Evolutionary conservation across 305 asterid species (phyloP), one percentile per base, ranked within the genome.

Genomic region (Fraxinus sp.): DNA sequence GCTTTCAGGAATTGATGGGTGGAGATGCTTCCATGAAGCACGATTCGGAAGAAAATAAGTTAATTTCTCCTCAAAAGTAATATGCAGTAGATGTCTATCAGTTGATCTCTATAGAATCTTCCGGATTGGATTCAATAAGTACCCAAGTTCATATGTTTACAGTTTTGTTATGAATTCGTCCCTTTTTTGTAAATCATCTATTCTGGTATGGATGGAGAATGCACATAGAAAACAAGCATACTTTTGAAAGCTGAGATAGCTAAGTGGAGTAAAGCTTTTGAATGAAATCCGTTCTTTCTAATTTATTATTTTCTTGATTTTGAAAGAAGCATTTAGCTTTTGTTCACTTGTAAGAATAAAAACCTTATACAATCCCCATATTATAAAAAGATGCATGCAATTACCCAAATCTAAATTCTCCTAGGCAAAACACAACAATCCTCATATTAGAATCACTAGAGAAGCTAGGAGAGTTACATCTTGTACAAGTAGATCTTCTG

Each of bases 1-100:
- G 98, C 35, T 96, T 96, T 85, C 99, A 95, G 87, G 99, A 96
- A 89, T 87, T 95, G 85, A 93, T 95, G 98, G 96, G 98, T 36
- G 98, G 97, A 78, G 98, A 93, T 88, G 85, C 98, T 41, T 80
- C 97, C 64, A 43, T 89, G 87, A 96, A 94, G 91, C 97, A 93
- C 78, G 97, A 92, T 76, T 85, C 91, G 0, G 98, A 95, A 76
- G 99, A 96, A 87, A 93, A 87, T 88, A 95, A 96, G 90, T 90
- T 93, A 18, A 89, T 89, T 66, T 93, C 97, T 75, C 98, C 96
- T 13, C 88, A 87, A 74, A 91, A 93, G 75, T 92, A 92, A 88
- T 35, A 20, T 14, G 78, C 59, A 8, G 37, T 36, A 36, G 72
- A 46, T 18, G 66, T 22, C 84, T 5, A 20, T 7, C 32, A 1